Evolutionary conservation across 202 grass and related monocot genomes (phyloP), one percentile per base, ranked within the genome.

Genomic region (Carex arenaria): DNA sequence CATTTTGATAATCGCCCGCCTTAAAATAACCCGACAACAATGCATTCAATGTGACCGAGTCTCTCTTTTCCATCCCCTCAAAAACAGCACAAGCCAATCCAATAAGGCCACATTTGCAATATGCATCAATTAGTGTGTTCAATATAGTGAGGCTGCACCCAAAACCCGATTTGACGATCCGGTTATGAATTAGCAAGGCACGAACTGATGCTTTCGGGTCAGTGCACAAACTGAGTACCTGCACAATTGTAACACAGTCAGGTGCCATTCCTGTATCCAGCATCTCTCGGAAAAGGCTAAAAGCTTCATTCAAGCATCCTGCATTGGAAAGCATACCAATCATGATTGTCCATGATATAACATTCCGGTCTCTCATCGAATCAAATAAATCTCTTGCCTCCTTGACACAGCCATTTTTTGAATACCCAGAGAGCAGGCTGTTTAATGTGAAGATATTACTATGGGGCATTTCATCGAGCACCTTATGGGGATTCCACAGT

Each of bases 81-180:
- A 98, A 95, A 36, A 89, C 80, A 80, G 53, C 86, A 72, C 67
- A 3, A 4, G 51, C 89, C 10, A 78, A 76, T 71, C 31, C 62
- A 45, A 84, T 42, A 78, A 90, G 64, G 0, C 93, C 86, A 13
- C 92, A 92, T 89, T 98, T 98, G 85, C 92, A 95, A 84, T 98
- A 98, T 2, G 95, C 87, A 52, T 95, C 90, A 11, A 98, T 84
- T 84, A 95, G 66, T 4, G 92, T 98, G 85, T 98, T 98, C 49
- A 67, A 93, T 60, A 95, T 85, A 34, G 86, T 52, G 38, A 89
- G n/a, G 7, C 10, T 61, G 57, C 64, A 43, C 30, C 4, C n/a
- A 0, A 93, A 83, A 22, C 90, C 91, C 3, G 64, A 88, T 82
- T 98, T 93, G 67, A 93, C 8, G 47, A 84, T 82, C 9, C 67